phyloP scores from a whole-genome alignment of 2,329 filamentous ascomycete genomes.

The Aureobasidium subglaciale region DNA sequence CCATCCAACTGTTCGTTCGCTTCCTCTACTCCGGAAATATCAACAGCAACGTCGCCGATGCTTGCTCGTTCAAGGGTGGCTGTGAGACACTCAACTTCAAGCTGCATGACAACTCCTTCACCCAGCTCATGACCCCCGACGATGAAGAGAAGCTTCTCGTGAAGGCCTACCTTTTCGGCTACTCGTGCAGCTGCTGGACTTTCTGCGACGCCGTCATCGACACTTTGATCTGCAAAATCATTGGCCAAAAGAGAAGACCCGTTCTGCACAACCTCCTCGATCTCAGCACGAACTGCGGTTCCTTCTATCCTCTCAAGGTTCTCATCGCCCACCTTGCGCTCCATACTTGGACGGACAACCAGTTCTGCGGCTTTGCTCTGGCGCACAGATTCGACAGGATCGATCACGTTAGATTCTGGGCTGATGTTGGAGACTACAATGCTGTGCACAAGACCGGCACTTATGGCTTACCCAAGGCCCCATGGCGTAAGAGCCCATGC shows the following conservation, averaged over 20 bases:
- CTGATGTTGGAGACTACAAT: background rate
- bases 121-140: background rate
- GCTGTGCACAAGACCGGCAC: background rate
- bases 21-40: slow-evolving; percentile 1
- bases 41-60: background rate
- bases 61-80: background rate
- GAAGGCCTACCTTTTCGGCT: background rate
- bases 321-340: background rate
- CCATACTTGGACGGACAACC: background rate
- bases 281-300: background rate
- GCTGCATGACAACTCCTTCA: background rate
- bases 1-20: background rate
- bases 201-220: background rate
- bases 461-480: background rate
- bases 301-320: background rate
- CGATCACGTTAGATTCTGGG: background rate
- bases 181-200: background rate
- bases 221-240: background rate
- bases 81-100: background rate
- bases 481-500: background rate
- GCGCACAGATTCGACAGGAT: background rate
- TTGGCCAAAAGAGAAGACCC: background rate
- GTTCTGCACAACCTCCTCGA: background rate
- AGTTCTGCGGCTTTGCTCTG: background rate
- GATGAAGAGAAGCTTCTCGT: background rate